These are phyloP conservation scores for Phytopythium litorale DNA, from an alignment of 352 stramenopile species.

Conservation along the genomic window DNA sequence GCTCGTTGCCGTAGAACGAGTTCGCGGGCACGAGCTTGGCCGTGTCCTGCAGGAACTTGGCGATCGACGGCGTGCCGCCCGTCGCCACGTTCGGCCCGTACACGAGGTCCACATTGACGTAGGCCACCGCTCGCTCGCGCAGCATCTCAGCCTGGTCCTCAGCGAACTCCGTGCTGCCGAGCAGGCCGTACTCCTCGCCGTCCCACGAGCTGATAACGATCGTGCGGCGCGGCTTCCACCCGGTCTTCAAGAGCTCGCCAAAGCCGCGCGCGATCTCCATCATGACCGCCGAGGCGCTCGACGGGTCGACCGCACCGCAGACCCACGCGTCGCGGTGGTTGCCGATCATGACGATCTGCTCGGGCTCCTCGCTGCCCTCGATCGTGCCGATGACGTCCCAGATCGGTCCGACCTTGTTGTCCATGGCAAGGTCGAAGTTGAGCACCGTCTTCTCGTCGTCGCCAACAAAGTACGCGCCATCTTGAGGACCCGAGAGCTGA, in stretches of 20 bases:
- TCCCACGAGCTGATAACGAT: constrained; percentile 69
- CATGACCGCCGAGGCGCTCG: constrained; percentile 60
- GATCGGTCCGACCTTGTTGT: constrained; percentile 72
- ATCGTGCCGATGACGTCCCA: constrained; percentile 89
- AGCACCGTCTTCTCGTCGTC: constrained; percentile 40
- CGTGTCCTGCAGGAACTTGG: constrained; percentile 26
- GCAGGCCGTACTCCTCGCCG: constrained; percentile 61
- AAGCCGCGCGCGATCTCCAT: constrained; percentile 67
- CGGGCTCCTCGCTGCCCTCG: constrained; percentile 33
- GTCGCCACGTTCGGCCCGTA: constrained; percentile 30
- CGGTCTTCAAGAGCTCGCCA: constrained; percentile 37
- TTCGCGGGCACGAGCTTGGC: constrained; percentile 28
- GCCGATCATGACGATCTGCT: constrained; percentile 68
- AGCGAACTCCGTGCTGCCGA: constrained; percentile 60
- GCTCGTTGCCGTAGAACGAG: constrained; percentile 7
- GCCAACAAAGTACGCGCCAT: constrained; percentile 81
- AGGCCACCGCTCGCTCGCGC: constrained; percentile 30
- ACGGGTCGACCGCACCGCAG: constrained; percentile 75
- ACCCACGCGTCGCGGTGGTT: constrained; percentile 89
- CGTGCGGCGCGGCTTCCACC: constrained; percentile 67
- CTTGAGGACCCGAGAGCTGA: constrained; percentile 66
- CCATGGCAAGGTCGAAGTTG: constrained; percentile 56
- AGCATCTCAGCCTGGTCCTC: constrained; percentile 30
- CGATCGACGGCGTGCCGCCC: constrained; percentile 38
- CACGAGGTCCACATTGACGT: constrained; percentile 67